Evolutionary conservation across 352 stramenopile genomes (phyloP).

Genomic region (Phytophthora chlamydospora): DNA sequence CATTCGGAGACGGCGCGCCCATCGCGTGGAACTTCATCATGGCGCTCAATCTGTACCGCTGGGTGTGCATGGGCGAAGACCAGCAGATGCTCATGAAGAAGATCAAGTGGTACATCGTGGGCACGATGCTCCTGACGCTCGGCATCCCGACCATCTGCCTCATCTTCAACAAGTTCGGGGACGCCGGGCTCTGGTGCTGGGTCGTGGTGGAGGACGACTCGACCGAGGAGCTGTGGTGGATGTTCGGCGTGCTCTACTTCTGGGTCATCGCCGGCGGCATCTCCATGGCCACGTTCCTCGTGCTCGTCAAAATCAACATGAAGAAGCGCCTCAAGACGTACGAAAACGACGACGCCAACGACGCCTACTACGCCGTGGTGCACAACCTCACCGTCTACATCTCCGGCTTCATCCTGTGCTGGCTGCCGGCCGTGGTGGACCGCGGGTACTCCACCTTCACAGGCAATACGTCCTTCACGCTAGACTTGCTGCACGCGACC

Average conservation of each 20-base stretch:
- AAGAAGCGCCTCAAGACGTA: constrained; percentile 71
- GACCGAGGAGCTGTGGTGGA: constrained; percentile 71
- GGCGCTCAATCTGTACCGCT: constrained; percentile 82
- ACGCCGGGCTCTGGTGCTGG: constrained; percentile 83
- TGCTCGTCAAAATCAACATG: constrained; percentile 84
- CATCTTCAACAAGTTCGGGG: constrained; percentile 68
- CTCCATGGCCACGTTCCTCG: constrained; percentile 62
- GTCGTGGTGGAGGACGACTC: constrained; percentile 56
- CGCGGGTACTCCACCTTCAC: constrained; percentile 68
- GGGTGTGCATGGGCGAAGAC: constrained; percentile 84
- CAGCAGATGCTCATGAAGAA: constrained; percentile 83
- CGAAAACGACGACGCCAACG: constrained; percentile 75
- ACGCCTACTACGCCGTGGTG: constrained; percentile 81
- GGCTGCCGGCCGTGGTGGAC: constrained; percentile 71
- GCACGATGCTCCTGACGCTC: constrained; percentile 65
- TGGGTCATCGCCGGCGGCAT: constrained; percentile 72
- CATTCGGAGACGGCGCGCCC: constrained; percentile 72
- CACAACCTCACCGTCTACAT: constrained; percentile 89
- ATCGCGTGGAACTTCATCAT: constrained; percentile 90
- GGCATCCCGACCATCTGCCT: constrained; percentile 55
- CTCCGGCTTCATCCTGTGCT: constrained; percentile 80
- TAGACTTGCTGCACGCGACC: constrained; percentile 76
- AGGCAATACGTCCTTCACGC: constrained; percentile 55
- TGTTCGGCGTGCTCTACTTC: constrained; percentile 73
- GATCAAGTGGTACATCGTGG: constrained; percentile 83